Base-by-base conservation (phyloP, 805 yeast species). In the Myxozyma monticola region DNA sequence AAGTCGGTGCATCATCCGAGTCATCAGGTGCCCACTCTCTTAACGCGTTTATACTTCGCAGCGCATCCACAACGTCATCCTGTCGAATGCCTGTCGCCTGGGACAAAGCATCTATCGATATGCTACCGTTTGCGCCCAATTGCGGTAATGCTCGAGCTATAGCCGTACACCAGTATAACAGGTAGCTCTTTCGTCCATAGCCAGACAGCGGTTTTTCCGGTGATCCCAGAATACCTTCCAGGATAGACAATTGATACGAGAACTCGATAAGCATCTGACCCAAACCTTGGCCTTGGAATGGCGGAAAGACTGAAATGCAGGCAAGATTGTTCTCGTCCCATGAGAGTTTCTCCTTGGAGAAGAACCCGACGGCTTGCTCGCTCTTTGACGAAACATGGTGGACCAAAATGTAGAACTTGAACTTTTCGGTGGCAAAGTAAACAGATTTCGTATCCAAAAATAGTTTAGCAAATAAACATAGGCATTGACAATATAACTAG, bases 371-470 rank as follows among this genome's bases (percentile, higher is more conserved):
- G 1, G 91, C 90, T 56, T 53, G 72, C 44, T 43, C 62, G 18
- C 36, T 56, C 12, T 49, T 31, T 9, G 57, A 28, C 46, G 54
- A 28, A 45, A 24, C 14, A 18, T 56, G 55, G 31, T 69, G 71
- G 7, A 61, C 48, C 2, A 70, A 62, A 7, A 88, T 75, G 65
- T 82, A 93, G 66, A 88, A 88, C 54, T 86, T 90, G 67, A 85
- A 91, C 48, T 78, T 77, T 31, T 85, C 90, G 2, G 88, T 80
- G 31, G 82, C 77, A 69, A 85, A 91, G 66, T 82, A 88, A 28
- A 91, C 84, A 0, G 96, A 87, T 68, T 93, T 93, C 65, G 87
- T 88, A 55, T 89, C 96, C 7, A 93, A 75, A 62, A 88, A 93
- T 33, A 93, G 76, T 68, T 90, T 88, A 0, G 95, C 93, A 66